phyloP scores from a whole-genome alignment of 2,329 filamentous ascomycete genomes.

The Epichloe hybrida region DNA sequence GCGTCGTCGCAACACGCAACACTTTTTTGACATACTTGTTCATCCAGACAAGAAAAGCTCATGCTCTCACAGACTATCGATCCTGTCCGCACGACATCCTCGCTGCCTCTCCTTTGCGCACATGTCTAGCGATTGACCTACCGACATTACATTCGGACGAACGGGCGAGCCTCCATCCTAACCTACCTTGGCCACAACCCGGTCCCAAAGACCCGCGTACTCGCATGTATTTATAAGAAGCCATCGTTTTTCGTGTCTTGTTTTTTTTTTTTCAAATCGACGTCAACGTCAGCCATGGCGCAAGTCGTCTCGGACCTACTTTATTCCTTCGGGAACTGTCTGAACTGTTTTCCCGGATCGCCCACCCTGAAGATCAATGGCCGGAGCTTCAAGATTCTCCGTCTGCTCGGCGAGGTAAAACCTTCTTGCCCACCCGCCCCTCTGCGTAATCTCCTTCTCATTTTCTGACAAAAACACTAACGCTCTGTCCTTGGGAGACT shows the following conservation, averaged over 20 bases:
- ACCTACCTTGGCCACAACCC: no score
- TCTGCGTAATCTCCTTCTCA: no score
- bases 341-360: constrained; percentile 90
- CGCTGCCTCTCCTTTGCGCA: background rate
- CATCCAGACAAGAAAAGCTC: no score
- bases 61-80: no score
- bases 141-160: no score
- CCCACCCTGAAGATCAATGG: constrained; percentile 92
- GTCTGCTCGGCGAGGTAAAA: constrained; percentile 75
- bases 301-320: constrained; percentile 78
- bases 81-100: background rate
- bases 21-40: background rate
- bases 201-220: no score
- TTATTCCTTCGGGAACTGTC: constrained; percentile 85
- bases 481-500: no score
- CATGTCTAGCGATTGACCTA: no score
- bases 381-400: constrained; percentile 88
- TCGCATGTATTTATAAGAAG: no score
- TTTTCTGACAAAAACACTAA: no score
- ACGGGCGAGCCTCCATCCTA: no score
- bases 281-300: constrained; percentile 41
- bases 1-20: background rate
- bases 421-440: background rate
- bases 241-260: background rate
- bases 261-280: background rate